Evolutionary conservation across 192 early-diverging fungal genomes (phyloP).

Genomic region (Phycomyces blakesleeanus): DNA sequence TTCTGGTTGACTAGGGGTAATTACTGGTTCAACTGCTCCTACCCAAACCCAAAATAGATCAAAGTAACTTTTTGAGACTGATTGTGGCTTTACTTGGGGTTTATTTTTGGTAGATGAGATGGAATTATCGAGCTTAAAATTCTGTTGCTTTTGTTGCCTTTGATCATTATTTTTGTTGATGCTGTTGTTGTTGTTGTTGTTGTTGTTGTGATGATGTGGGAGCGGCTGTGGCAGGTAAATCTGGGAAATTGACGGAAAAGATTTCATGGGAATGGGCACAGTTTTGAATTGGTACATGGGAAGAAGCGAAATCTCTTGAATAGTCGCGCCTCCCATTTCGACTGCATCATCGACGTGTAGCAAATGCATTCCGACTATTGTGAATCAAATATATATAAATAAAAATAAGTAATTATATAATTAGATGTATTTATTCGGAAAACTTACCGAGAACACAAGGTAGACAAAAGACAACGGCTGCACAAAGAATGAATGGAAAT

Average conservation of each 20-base stretch:
- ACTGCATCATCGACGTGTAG: constrained; percentile 49
- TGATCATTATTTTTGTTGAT: too few relatives aligned
- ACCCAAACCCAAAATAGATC: constrained; percentile 16
- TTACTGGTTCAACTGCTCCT: background rate
- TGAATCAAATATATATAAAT: too few relatives aligned
- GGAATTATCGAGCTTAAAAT: too few relatives aligned
- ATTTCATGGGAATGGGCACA: constrained; percentile 2
- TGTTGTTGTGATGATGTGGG: too few relatives aligned
- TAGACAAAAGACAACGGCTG: constrained; percentile 63
- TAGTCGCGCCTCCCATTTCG: constrained; percentile 61
- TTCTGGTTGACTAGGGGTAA: background rate
- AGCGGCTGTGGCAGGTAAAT: too few relatives aligned
- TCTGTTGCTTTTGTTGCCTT: too few relatives aligned
- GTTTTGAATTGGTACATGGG: constrained; percentile 60
- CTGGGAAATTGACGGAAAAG: background rate
- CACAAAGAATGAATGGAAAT: constrained; percentile 55
- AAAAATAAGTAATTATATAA: background rate
- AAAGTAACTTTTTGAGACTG: too few relatives aligned
- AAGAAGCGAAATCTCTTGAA: constrained; percentile 63
- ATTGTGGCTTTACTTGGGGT: background rate
- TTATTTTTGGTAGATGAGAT: too few relatives aligned
- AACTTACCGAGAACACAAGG: constrained; percentile 51
- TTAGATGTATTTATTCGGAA: background rate
- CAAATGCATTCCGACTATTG: constrained; percentile 48
- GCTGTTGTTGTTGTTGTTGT: too few relatives aligned